Base-by-base conservation (phyloP, 2,329 filamentous ascomycete genomes). In the Metarhizium humberi region DNA sequence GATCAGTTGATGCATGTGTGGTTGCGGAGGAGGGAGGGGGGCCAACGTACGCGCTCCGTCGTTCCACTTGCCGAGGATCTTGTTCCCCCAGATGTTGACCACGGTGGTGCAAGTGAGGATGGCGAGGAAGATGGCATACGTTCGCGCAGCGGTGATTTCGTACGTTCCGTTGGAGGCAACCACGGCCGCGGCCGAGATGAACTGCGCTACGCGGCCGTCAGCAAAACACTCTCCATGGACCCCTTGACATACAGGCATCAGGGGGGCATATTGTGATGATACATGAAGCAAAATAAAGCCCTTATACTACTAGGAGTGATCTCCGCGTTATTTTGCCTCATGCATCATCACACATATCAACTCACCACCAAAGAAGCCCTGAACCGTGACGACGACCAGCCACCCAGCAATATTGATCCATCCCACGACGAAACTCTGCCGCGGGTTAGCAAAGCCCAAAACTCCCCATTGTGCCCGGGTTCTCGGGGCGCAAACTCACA, bases 341-440 rank as follows among this genome's bases (percentile, higher is more conserved):
- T 25, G 7, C 3, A 46, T 46, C 13, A 46, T 20, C 0, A 20
- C 7, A 2, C 1, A 43, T 25, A 6, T 25, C n/a, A 13, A 53
- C 62, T 43, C 58, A 73, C 73, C 71, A 38, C 64, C 71, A 56
- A 76, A 75, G 60, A 73, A 75, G 0, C 67, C 71, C 54, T 74
- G 70, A 0, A 71, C 72, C 0, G 73, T 76, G 14, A 75, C 70
- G 0, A 76, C 63, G 3, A 69, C 73, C 0, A 77, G 63, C 75
- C 75, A 77, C 2, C 74, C 74, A 6, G 67, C 67, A n/a, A 76
- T 76, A 34, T 71, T 75, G 13, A 70, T 71, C 74, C 73, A 75
- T 0, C 73, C 73, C 10, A 72, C 69, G 53, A 67, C 69, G 54
- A 76, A 76, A 58, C 72, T 74, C 69, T 75, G 43, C 10, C 5